Evolutionary conservation across 164 flowering plant genomes (phyloP), one percentile per base, ranked within the genome.

Genomic region (Hamamelis virginiana): DNA sequence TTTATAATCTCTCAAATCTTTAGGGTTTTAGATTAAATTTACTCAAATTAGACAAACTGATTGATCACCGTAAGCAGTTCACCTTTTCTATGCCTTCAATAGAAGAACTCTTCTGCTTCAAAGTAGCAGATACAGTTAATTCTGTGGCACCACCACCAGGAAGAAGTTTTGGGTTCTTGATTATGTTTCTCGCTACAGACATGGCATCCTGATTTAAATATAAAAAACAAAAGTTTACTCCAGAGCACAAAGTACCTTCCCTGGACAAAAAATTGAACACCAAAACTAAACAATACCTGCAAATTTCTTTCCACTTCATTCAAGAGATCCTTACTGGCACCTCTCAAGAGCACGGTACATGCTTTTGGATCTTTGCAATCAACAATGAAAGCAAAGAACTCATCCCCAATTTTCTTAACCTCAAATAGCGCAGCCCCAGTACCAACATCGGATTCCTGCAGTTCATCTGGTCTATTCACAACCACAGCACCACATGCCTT

Each of bases 101-200:
- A 11, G 97, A 86, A 22, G 97, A 87, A 73, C 97, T 91, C 81
- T 90, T 95, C 81, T 92, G 97, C 86, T 92, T 95, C 80, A 95
- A 69, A 21, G 90, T 84, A 62, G 97, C 98, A 67, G 98, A 95
- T 14, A 95, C 98, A 71, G 98, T 95, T 64, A 95, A 71, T 72
- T 95, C 98, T 1, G 98, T 78, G 22, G 97, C 98, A 68, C 98
- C 97, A 60, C 98, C 98, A 48, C 98, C 97, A 76, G 97, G 98
- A 73, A 95, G 87, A 78, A 95, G 93, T 74, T 90, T 92, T 13
- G 98, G 98, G 73, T 95, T 87, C 72, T 95, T 92, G 23, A 95
- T 73, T 22, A 95, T 95, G 80, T 95, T 95, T 69, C 96, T 85
- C 69, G 98, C 96, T 9, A 92, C 98, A 53, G 88, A 86, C 97